These are phyloP conservation scores for Phytophthora cajani DNA, from an alignment of 352 stramenopile species.

Conservation along the genomic window DNA sequence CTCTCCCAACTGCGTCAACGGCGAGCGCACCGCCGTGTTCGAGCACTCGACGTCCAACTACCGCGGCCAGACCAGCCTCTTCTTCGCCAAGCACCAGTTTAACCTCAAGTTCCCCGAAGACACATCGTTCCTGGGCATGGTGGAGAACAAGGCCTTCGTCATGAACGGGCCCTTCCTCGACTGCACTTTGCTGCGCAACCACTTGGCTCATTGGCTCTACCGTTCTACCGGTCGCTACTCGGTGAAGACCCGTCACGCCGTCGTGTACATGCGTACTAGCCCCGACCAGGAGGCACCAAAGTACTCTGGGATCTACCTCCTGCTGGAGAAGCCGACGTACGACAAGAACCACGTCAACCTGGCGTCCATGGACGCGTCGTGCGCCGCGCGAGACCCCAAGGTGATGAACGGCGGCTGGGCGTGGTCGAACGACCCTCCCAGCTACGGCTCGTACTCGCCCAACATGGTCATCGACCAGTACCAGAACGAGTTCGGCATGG, in stretches of 20 bases:
- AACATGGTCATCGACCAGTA: conserved; percentile 84
- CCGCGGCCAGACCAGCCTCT: conserved; percentile 79
- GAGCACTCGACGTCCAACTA: conserved; percentile 68
- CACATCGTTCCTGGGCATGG: conserved; percentile 60
- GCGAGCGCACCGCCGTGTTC: conserved; percentile 46
- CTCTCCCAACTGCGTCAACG: conserved; percentile 66
- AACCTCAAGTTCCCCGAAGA: conserved; percentile 65
- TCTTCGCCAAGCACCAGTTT: conserved; percentile 83
- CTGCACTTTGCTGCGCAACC: conserved; percentile 76
- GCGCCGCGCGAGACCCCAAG: conserved; percentile 37
- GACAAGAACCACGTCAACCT: conserved; percentile 72
- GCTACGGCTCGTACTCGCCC: conserved; percentile 71
- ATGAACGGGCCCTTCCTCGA: conserved; percentile 83
- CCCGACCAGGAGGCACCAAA: conserved; percentile 30
- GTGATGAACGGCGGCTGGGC: conserved; percentile 75
- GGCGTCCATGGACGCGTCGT: conserved; percentile 54
- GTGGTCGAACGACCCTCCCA: conserved; percentile 80
- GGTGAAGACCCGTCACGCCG: conserved; percentile 64
- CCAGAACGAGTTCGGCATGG: conserved; percentile 83
- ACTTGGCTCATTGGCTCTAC: conserved; percentile 82
- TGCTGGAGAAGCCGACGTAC: conserved; percentile 80
- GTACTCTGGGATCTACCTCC: conserved; percentile 80
- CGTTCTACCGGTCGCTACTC: conserved; percentile 75
- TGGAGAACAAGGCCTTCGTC: conserved; percentile 70
- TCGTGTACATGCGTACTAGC: conserved; percentile 67